Evolutionary conservation across 208 protist genomes (phyloP).

Genomic region (Crithidia acanthocephali): DNA sequence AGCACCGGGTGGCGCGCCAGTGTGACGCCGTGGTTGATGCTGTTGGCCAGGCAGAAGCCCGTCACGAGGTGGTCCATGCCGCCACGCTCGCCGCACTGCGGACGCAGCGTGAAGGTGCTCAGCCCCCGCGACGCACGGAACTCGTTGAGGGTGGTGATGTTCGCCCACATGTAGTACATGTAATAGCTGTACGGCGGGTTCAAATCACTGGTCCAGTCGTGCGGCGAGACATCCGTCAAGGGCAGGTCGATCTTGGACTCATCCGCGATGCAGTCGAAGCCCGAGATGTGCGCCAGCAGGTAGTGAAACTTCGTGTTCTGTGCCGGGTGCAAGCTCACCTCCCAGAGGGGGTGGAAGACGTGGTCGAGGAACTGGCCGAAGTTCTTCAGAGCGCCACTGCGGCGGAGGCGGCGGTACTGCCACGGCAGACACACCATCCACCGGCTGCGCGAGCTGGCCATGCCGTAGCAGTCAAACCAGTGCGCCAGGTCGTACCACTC

Average conservation of each 20-base stretch:
- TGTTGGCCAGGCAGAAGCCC: constrained; percentile 93
- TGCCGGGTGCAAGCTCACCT: constrained; percentile 96
- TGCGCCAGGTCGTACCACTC: constrained; percentile 96
- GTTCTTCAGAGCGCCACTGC: constrained; percentile 75
- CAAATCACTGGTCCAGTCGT: constrained; percentile 90
- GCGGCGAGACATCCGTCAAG: constrained; percentile 77
- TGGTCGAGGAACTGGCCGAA: constrained; percentile 97
- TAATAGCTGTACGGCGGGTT: constrained; percentile 99
- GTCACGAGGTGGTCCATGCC: constrained; percentile 93
- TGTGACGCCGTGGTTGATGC: constrained; percentile 98
- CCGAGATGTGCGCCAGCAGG: constrained; percentile 96
- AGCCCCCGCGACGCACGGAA: constrained; percentile 88
- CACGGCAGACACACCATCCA: constrained; percentile 98
- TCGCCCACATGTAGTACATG: constrained; percentile 98
- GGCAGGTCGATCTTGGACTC: constrained; percentile 95
- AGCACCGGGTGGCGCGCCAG: constrained; percentile 94
- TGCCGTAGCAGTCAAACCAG: constrained; percentile 96
- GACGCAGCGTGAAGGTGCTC: constrained; percentile 94
- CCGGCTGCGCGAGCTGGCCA: constrained; percentile 95
- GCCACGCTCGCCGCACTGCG: constrained; percentile 96
- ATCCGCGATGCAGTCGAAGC: constrained; percentile 97
- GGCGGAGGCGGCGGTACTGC: constrained; percentile 88
- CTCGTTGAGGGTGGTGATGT: constrained; percentile 97
- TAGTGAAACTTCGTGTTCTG: constrained; percentile 96
- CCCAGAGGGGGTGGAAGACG: constrained; percentile 98